A percentile compares a stretch with the other conserved stretches of the same genome.
These are phyloP conservation scores for Globisporangium recalcitrans DNA, from an alignment of 352 stramenopile species.

Conservation along the genomic window DNA sequence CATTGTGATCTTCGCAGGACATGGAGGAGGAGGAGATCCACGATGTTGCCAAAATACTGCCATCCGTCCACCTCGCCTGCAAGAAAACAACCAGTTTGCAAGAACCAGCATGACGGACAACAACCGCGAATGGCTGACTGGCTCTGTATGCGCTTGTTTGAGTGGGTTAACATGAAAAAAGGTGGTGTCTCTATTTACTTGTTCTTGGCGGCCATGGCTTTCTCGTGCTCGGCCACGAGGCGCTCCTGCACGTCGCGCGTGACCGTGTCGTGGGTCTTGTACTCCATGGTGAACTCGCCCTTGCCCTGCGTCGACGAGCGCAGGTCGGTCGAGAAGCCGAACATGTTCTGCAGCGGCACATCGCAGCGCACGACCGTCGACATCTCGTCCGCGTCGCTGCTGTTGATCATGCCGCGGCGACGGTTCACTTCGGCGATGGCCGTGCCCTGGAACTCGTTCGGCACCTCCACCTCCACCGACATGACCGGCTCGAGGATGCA, in stretches of 20 bases:
- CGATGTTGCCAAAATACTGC: too few species aligned
- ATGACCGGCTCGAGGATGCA: conserved; percentile 97
- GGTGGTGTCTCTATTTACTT: conserved; percentile 58
- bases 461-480: conserved; percentile 92
- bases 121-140: too few species aligned
- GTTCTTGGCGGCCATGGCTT: conserved; percentile 79
- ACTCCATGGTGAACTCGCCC: conserved; percentile 99
- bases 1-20: too few species aligned
- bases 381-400: conserved; percentile 94
- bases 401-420: conserved; percentile 94
- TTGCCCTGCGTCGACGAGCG: conserved; percentile 95
- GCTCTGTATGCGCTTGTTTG: too few species aligned
- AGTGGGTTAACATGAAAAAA: too few species aligned
- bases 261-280: conserved; percentile 95
- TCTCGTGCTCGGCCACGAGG: conserved; percentile 92
- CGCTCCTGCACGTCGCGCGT: conserved; percentile 92
- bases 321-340: conserved; percentile 98
- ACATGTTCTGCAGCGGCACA: conserved; percentile 98
- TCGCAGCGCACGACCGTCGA: conserved; percentile 89
- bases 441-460: conserved; percentile 94
- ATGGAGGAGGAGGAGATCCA: too few species aligned
- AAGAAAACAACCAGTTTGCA: too few species aligned
- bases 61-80: too few species aligned
- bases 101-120: too few species aligned
- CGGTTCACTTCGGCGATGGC: conserved; percentile 93